Conservation (phyloP, 257 asterid species). For the Plectranthus barbatus region DNA sequence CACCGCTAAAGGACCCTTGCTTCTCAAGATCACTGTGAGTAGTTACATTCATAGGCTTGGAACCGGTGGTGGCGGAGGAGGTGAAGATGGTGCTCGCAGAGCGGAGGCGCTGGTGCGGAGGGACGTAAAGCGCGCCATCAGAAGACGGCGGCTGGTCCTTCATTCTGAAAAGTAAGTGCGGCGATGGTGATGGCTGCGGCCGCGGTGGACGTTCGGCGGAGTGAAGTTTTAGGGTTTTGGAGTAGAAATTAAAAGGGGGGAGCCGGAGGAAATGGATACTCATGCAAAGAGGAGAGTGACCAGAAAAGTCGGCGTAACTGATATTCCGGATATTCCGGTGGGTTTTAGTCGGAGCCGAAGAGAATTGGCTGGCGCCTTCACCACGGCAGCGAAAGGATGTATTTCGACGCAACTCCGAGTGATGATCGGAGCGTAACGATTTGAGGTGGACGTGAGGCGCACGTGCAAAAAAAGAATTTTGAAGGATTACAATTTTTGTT, state of each 20-base stretch:
- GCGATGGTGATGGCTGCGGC: not conserved
- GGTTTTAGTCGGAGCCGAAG: not conserved
- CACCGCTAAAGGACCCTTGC: constrained; percentile 20
- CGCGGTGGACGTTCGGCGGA: constrained; percentile 16
- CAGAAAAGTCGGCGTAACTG: constrained; percentile 2
- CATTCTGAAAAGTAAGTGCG: constrained; percentile 28
- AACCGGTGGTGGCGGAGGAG: constrained; percentile 21
- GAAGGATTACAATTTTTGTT: too few species aligned
- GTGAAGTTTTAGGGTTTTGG: constrained; percentile 49
- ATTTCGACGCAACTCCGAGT: not conserved
- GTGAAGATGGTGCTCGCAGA: too few species aligned
- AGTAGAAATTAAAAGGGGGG: constrained; percentile 15
- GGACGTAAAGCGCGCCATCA: constrained; percentile 50
- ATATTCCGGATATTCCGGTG: not conserved
- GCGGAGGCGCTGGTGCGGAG: constrained; percentile 79
- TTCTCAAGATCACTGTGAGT: constrained; percentile 12
- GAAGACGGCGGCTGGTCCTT: constrained; percentile 51
- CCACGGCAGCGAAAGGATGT: constrained; percentile 14
- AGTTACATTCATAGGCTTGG: constrained; percentile 19
- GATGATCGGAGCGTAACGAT: constrained; percentile 5
- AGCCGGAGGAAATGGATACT: constrained; percentile 35
- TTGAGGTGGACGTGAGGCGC: not conserved
- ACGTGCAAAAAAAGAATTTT: too few species aligned
- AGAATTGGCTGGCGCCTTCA: not conserved
- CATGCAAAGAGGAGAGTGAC: constrained; percentile 32